Percentiles rank a stretch among this genome's conserved stretches.
Conservation (phyloP, 805 yeast genomes). For the Pichia kluyveri region DNA sequence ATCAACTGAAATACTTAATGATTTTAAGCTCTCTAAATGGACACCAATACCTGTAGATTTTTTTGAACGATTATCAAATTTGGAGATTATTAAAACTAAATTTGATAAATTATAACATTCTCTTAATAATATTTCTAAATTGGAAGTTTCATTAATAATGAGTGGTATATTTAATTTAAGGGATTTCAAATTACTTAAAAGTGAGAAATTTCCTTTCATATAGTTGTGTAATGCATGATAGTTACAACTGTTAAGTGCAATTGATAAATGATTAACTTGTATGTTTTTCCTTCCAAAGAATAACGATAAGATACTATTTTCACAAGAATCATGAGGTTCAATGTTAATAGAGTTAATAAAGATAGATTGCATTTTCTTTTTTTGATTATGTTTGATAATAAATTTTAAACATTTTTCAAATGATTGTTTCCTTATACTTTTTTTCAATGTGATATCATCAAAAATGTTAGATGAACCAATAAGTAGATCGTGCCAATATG, state of each 20-base stretch:
- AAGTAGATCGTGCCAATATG: constrained; percentile 13
- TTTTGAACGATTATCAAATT: constrained; percentile 1
- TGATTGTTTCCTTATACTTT: neutral
- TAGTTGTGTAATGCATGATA: neutral
- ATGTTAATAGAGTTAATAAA: neutral
- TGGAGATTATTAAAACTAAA: neutral
- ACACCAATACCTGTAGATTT: neutral
- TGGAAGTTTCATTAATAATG: neutral
- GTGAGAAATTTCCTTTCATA: neutral
- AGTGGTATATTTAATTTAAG: neutral
- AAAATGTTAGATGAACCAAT: constrained; percentile 9
- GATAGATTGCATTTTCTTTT: neutral
- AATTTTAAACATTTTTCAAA: constrained; percentile 13
- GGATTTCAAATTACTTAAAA: neutral
- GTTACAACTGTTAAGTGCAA: neutral
- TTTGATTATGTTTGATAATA: neutral
- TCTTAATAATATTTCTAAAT: neutral
- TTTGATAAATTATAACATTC: neutral
- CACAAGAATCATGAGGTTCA: neutral
- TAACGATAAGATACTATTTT: neutral
- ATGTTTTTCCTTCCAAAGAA: neutral
- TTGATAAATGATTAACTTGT: neutral
- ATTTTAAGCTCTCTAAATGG: neutral
- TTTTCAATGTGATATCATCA: constrained; percentile 7
- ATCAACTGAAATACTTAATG: neutral